These are phyloP conservation scores for Acanthamoeba royreba DNA, from an alignment of 208 protist species.

Conservation along the genomic window DNA sequence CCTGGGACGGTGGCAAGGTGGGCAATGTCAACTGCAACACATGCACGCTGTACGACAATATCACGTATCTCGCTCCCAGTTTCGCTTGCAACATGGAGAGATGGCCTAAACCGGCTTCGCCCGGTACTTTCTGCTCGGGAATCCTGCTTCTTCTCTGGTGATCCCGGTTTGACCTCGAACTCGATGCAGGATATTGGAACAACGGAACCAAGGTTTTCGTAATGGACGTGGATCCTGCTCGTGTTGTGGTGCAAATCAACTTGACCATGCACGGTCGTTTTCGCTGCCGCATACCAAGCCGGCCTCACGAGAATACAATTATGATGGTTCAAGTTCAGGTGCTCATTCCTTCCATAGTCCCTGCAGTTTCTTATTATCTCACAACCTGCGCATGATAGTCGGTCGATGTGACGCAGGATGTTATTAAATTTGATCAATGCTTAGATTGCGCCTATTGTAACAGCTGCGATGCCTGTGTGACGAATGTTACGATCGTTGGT, in stretches of 20 bases:
- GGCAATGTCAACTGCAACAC: not conserved
- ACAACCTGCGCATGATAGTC: not conserved
- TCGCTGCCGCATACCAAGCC: not conserved
- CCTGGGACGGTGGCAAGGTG: not conserved
- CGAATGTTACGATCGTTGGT: not conserved
- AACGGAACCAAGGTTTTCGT: slow-evolving; percentile 35
- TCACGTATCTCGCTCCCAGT: not conserved
- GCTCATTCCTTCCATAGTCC: not conserved
- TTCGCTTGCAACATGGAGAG: slow-evolving; percentile 30
- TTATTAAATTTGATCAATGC: not conserved
- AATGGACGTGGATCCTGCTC: not conserved
- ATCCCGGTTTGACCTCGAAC: not conserved
- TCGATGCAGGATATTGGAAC: not conserved
- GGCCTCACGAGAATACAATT: not conserved
- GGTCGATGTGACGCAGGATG: not conserved
- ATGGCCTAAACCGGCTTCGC: not conserved
- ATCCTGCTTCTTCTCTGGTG: not conserved
- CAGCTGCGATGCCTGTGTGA: not conserved
- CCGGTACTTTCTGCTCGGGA: not conserved
- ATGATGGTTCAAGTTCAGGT: not conserved
- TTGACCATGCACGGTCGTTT: slow-evolving; percentile 37
- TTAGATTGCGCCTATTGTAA: not conserved
- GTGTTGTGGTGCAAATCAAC: slow-evolving; percentile 37
- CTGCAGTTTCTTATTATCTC: not conserved
- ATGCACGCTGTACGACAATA: not conserved